These are phyloP conservation scores for Lachancea quebecensis DNA, from an alignment of 805 yeast species.

Conservation along the genomic window DNA sequence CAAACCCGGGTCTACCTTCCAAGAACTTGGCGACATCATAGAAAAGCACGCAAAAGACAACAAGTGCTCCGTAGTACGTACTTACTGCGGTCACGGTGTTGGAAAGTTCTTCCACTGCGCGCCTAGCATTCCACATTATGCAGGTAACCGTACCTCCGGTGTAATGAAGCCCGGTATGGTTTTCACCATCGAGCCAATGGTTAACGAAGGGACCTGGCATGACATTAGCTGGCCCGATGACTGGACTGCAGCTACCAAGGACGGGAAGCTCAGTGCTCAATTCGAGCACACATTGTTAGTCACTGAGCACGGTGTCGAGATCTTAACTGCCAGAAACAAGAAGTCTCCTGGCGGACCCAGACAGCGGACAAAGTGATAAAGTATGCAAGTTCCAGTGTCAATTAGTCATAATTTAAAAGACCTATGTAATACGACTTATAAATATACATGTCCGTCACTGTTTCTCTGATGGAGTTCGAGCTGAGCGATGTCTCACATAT, in stretches of 20 bases:
- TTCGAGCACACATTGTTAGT: constrained; percentile 90
- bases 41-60: constrained; percentile 78
- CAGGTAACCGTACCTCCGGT: constrained; percentile 87
- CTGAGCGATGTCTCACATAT: background rate
- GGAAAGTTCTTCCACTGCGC: constrained; percentile 82
- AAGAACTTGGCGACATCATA: constrained; percentile 80
- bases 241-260: constrained; percentile 91
- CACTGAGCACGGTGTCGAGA: constrained; percentile 90
- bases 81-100: constrained; percentile 92
- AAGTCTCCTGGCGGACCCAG: constrained; percentile 86
- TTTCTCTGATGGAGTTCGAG: no score
- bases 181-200: constrained; percentile 97
- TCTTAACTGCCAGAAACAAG: constrained; percentile 73
- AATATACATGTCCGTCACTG: background rate
- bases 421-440: background rate
- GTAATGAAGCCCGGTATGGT: constrained; percentile 93
- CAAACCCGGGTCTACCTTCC: constrained; percentile 86
- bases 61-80: constrained; percentile 78
- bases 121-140: constrained; percentile 92
- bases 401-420: no score
- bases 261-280: constrained; percentile 87
- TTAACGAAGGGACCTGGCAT: constrained; percentile 72
- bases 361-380: constrained; percentile 39
- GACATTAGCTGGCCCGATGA: constrained; percentile 94
- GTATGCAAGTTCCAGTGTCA: background rate